phyloP scores from a whole-genome alignment of 805 yeast genomes.

The Yamadazyma nakazawae region DNA sequence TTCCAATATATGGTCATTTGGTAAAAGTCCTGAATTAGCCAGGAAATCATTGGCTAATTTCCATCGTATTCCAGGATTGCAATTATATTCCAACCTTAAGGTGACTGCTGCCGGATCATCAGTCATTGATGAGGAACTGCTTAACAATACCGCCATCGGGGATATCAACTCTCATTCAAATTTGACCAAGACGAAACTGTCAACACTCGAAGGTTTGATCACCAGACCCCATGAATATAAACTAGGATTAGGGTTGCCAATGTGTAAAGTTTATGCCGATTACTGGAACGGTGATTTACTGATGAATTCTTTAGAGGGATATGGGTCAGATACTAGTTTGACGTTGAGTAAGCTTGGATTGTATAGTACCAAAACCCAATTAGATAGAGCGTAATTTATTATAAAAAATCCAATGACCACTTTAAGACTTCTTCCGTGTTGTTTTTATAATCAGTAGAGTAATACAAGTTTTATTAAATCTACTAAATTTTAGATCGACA shows the following conservation, averaged over 20 bases:
- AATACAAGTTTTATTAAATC: neutral
- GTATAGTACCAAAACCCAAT: constrained; percentile 56
- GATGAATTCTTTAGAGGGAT: constrained; percentile 82
- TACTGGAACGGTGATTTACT: constrained; percentile 94
- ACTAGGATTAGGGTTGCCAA: constrained; percentile 85
- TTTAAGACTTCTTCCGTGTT: no score
- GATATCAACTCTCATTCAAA: constrained; percentile 17
- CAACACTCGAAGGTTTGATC: constrained; percentile 63
- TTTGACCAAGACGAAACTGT: constrained; percentile 29
- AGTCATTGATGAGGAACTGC: constrained; percentile 25
- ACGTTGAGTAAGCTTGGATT: constrained; percentile 76
- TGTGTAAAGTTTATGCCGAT: constrained; percentile 90
- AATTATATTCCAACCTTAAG: constrained; percentile 37
- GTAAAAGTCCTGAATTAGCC: constrained; percentile 63
- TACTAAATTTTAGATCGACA: neutral
- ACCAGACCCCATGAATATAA: constrained; percentile 72
- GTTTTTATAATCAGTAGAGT: no score
- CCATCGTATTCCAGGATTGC: constrained; percentile 66
- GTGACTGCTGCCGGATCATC: constrained; percentile 42
- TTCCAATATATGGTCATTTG: constrained; percentile 81
- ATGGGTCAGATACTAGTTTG: constrained; percentile 85
- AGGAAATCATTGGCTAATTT: constrained; percentile 58
- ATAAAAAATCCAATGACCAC: no score
- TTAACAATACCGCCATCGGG: constrained; percentile 39
- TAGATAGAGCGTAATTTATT: constrained; percentile 59